Evolutionary conservation across 2,329 filamentous ascomycete genomes (phyloP).

Genomic region (Aspergillus sp.): DNA sequence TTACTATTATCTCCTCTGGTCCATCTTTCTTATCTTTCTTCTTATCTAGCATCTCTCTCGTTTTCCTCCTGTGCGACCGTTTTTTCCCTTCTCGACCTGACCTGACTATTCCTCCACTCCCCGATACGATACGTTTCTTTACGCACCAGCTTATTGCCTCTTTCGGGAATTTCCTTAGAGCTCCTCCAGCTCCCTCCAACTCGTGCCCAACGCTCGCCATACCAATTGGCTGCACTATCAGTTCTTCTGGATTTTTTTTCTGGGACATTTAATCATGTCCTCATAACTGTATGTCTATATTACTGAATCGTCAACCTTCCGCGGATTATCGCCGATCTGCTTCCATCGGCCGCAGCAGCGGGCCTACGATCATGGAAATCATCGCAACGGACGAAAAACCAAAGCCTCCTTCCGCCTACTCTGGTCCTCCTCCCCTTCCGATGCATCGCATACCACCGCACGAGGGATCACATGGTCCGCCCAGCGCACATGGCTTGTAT

Average conservation of each 20-base stretch:
- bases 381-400: slow-evolving; percentile 22
- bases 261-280: slow-evolving; percentile 11
- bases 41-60: slow-evolving; percentile 2
- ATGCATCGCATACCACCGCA: slow-evolving; percentile 29
- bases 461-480: slow-evolving; percentile 23
- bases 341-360: slow-evolving; percentile 9
- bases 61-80: slow-evolving; percentile 1
- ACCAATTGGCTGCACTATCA: too few relatives aligned
- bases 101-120: too few relatives aligned
- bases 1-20: slow-evolving; percentile 1
- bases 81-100: background rate
- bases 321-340: slow-evolving; percentile 15
- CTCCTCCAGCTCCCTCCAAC: background rate
- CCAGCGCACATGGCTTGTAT: slow-evolving; percentile 22
- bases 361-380: slow-evolving; percentile 21
- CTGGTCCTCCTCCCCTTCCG: slow-evolving; percentile 13
- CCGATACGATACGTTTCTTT: background rate
- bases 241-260: too few relatives aligned
- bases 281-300: slow-evolving; percentile 13
- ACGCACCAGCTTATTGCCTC: slow-evolving; percentile 7
- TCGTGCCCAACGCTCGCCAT: too few relatives aligned
- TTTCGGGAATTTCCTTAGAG: slow-evolving; percentile 5
- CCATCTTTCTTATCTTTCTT: slow-evolving; percentile 5
- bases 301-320: slow-evolving; percentile 9
- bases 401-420: slow-evolving; percentile 17